Percentiles rank a stretch among this genome's conserved stretches.
phyloP scores from a whole-genome alignment of 306 rosid genomes.

The Inga oerstediana region DNA sequence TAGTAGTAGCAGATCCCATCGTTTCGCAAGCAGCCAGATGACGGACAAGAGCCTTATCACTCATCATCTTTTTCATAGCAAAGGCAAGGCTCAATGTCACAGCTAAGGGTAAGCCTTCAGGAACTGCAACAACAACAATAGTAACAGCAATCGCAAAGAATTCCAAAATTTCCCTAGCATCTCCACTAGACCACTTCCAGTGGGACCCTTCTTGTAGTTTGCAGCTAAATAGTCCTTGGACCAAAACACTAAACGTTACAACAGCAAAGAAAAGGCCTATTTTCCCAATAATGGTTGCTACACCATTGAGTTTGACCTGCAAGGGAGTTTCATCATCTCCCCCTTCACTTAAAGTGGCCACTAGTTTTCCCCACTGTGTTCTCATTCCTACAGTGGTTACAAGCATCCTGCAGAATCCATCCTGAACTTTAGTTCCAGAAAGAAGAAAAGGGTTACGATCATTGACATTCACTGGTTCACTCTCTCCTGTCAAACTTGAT shows the following conservation, averaged over 20 bases:
- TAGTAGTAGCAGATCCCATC: slow-evolving; percentile 95
- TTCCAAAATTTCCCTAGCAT: slow-evolving; percentile 83
- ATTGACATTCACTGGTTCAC: slow-evolving; percentile 84
- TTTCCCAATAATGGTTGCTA: slow-evolving; percentile 97
- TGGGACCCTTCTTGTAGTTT: slow-evolving; percentile 85
- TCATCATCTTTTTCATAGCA: slow-evolving; percentile 99
- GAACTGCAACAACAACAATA: slow-evolving; percentile 97
- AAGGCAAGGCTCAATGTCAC: slow-evolving; percentile 98
- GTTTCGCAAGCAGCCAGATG: slow-evolving; percentile 99
- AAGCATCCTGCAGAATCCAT: slow-evolving; percentile 97
- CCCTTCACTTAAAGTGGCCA: slow-evolving; percentile 98
- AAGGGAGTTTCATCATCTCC: slow-evolving; percentile 99
- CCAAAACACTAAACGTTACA: slow-evolving; percentile 88
- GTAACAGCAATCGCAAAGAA: slow-evolving; percentile 95
- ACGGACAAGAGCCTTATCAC: slow-evolving; percentile 96
- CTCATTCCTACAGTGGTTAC: slow-evolving; percentile 99
- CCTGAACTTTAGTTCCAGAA: slow-evolving; percentile 98
- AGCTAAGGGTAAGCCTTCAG: slow-evolving; percentile 97
- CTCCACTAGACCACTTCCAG: slow-evolving; percentile 83
- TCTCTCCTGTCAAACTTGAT: slow-evolving; percentile 98
- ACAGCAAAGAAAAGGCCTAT: slow-evolving; percentile 94
- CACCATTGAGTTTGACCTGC: slow-evolving; percentile 99
- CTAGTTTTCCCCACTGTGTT: slow-evolving; percentile 97
- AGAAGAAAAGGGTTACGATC: slow-evolving; percentile 76
- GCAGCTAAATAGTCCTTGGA: slow-evolving; percentile 83